These are phyloP conservation scores for Tetrapyrgos nigripes DNA, from an alignment of 1,284 basidiomycete genomes.

Conservation along the genomic window DNA sequence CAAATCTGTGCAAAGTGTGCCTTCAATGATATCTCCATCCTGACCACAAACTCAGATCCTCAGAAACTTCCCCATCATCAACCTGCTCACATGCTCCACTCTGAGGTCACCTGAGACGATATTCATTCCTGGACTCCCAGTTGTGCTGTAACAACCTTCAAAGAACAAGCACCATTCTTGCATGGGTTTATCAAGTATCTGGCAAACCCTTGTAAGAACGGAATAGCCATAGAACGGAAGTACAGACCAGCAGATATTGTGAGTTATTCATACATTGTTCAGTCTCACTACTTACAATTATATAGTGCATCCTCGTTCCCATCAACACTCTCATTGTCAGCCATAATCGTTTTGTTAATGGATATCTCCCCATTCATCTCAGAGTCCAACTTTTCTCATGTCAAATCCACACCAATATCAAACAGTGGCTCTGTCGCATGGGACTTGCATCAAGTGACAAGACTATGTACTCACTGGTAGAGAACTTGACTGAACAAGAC, in stretches of 20 bases:
- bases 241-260: background rate
- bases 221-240: background rate
- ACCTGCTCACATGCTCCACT: background rate
- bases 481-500: constrained; percentile 1
- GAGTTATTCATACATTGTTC: no score
- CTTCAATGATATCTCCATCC: background rate
- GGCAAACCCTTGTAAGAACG: background rate
- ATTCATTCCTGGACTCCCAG: background rate
- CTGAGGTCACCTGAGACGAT: background rate
- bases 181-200: background rate
- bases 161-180: background rate
- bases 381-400: background rate
- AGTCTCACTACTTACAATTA: no score
- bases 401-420: constrained; percentile 11
- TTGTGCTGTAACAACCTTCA: background rate
- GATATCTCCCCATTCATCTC: background rate
- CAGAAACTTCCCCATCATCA: background rate
- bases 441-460: constrained; percentile 7
- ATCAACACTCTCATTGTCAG: background rate
- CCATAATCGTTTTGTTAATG: constrained; percentile 3
- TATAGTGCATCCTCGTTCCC: background rate
- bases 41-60: background rate
- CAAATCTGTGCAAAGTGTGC: background rate
- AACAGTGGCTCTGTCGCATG: constrained; percentile 6
- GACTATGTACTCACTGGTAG: background rate